Evolutionary conservation across 306 rosid species (phyloP), one percentile per base, ranked within the genome.

Genomic region (Glycine tomentella): DNA sequence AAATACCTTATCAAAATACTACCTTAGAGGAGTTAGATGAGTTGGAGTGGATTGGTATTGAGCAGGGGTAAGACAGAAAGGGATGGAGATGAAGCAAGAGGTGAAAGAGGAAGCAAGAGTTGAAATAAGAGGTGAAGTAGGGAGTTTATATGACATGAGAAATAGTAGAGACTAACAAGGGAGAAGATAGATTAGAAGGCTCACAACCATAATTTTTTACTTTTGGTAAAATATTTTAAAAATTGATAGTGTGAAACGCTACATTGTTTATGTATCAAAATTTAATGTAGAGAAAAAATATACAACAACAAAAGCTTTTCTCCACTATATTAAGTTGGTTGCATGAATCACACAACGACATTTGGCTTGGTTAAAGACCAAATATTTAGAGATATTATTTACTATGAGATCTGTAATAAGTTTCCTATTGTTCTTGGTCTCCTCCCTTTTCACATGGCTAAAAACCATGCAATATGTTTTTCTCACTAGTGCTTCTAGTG

Each of bases 171-270:
- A 40, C 44, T 40, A 6, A 40, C 42, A 40, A 4, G 44, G 44
- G 44, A 40, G 44, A 4, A 5, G 44, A 25, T 40, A 6, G 44
- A 5, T 6, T 40, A 40, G 44, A 40, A 40, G 55, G 55, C 15
- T 50, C 55, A 50, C 5, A 40, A 40, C 44, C 44, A 40, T 40
- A 40, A 5, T 4, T 40, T 25, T 40, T 40, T 40, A 40, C 7
- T 4, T 40, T 40, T 40, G 44, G 44, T 40, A 40, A 40, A 40
- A 40, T 4, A 49, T 48, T 48, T 48, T 2, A 49, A 49, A 4
- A 49, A 69, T 33, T 69, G 57, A 10, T 68, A 17, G 57, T 69
- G 34, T 69, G 55, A 69, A 46, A 69, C 17, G 11, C 34, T 36
- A 12, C 12, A 45, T 53, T 69, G 10, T 46, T 5, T 20, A 31